A percentile compares a stretch with the other conserved stretches of the same genome.
phyloP scores from a whole-genome alignment of 2,329 filamentous ascomycete species.

The Falciphora oryzae region DNA sequence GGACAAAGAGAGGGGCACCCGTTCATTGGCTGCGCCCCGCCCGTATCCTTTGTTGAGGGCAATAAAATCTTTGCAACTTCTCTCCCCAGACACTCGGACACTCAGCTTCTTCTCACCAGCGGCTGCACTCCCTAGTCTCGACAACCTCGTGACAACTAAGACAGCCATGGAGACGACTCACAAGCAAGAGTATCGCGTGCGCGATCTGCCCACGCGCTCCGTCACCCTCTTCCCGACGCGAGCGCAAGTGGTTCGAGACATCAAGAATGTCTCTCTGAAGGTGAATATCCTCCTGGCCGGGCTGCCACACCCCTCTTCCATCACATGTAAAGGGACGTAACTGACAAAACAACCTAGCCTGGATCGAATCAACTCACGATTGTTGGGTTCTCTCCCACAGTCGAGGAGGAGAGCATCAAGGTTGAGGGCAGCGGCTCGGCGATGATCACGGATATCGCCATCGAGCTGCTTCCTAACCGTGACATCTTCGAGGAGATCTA shows the following conservation, averaged over 20 bases:
- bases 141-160: not conserved
- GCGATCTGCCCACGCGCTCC: constrained; percentile 51
- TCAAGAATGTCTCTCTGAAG: constrained; percentile 46
- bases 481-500: constrained; percentile 51
- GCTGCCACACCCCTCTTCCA: not conserved
- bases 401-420: constrained; percentile 52
- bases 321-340: not conserved
- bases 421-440: constrained; percentile 53
- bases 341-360: constrained; percentile 27
- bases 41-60: too few relatives aligned
- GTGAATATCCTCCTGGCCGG: constrained; percentile 21
- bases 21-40: too few relatives aligned
- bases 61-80: not conserved
- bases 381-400: constrained; percentile 45
- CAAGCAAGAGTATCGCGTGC: constrained; percentile 47
- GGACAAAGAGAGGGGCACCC: too few relatives aligned
- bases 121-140: not conserved
- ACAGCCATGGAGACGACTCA: constrained; percentile 31
- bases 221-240: constrained; percentile 58
- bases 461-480: constrained; percentile 50
- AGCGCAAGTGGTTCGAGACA: constrained; percentile 55
- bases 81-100: not conserved
- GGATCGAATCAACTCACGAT: constrained; percentile 53
- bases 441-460: constrained; percentile 56
- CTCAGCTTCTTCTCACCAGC: not conserved